phyloP scores from a whole-genome alignment of 2,329 filamentous ascomycete species.

The Colletotrichum viniferum region DNA sequence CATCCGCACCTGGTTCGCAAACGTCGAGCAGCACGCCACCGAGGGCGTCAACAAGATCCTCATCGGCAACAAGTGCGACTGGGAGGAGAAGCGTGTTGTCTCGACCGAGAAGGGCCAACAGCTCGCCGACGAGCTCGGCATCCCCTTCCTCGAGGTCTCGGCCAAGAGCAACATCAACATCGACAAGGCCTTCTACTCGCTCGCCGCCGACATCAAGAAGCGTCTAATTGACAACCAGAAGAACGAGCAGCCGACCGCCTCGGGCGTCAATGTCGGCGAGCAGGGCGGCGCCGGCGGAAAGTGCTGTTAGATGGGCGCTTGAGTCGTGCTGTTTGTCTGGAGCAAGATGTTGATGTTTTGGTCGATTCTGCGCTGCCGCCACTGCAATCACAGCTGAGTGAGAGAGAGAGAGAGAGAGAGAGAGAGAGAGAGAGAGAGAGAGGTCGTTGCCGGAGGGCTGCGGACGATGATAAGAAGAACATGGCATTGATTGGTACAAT shows the following conservation, averaged over 20 bases:
- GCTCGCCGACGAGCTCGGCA: constrained; percentile 92
- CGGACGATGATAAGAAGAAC: not conserved
- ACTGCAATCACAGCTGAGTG: not conserved
- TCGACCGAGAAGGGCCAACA: constrained; percentile 92
- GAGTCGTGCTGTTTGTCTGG: not conserved
- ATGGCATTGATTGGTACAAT: not conserved
- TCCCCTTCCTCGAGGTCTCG: constrained; percentile 97
- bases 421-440: not conserved
- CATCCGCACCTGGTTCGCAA: constrained; percentile 99
- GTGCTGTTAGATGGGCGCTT: constrained; percentile 69
- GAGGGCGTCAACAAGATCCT: constrained; percentile 99
- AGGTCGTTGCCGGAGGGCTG: not conserved
- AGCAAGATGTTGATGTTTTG: constrained; percentile 3
- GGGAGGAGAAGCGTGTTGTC: constrained; percentile 98
- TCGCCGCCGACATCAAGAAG: constrained; percentile 98
- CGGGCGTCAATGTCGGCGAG: constrained; percentile 73
- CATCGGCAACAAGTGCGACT: constrained; percentile 99
- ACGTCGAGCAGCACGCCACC: constrained; percentile 96
- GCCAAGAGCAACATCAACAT: constrained; percentile 99
- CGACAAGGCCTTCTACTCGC: constrained; percentile 95
- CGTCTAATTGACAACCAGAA: constrained; percentile 91
- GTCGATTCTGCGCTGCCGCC: constrained; percentile 9
- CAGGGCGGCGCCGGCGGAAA: constrained; percentile 66
- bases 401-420: no score
- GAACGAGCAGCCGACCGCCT: constrained; percentile 64